A percentile compares a stretch with the other conserved stretches of the same genome.
Evolutionary conservation across 768 basidiomycete genomes (phyloP).

Genomic region (Suillus brevipes): DNA sequence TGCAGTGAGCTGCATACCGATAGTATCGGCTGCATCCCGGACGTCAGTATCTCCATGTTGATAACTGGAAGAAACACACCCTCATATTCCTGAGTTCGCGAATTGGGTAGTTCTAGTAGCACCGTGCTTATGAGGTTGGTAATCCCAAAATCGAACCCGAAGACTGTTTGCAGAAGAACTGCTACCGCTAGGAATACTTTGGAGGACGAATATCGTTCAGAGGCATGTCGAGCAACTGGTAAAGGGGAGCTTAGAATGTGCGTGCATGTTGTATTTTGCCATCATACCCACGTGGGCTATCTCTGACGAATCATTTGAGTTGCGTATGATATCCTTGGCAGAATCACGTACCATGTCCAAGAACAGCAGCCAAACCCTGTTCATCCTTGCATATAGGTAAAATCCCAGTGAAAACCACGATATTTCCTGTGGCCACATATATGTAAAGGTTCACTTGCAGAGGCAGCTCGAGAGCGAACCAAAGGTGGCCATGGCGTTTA

Average conservation of each 20-base stretch:
- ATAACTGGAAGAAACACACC: slow-evolving; percentile 37
- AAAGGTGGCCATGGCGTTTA: slow-evolving; percentile 79
- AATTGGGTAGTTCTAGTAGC: slow-evolving; percentile 77
- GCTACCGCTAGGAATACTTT: slow-evolving; percentile 44
- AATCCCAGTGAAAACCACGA: slow-evolving; percentile 90
- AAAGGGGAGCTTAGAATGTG: slow-evolving; percentile 24
- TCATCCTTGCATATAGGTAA: slow-evolving; percentile 76
- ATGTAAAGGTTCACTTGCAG: background rate
- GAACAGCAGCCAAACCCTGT: slow-evolving; percentile 78
- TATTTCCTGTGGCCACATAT: slow-evolving; percentile 48
- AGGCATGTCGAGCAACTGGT: slow-evolving; percentile 56
- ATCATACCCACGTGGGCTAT: slow-evolving; percentile 72
- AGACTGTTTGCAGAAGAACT: slow-evolving; percentile 41
- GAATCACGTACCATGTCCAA: slow-evolving; percentile 68
- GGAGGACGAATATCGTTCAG: slow-evolving; percentile 45
- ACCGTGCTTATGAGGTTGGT: slow-evolving; percentile 47
- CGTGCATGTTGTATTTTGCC: background rate
- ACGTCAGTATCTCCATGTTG: background rate
- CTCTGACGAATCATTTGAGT: slow-evolving; percentile 44
- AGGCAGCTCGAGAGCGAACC: slow-evolving; percentile 40
- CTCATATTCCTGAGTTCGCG: slow-evolving; percentile 79
- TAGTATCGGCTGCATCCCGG: slow-evolving; percentile 65
- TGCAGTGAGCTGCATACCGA: slow-evolving; percentile 79
- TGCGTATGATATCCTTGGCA: background rate
- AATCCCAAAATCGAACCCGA: slow-evolving; percentile 61